Evolutionary conservation across 2,329 filamentous ascomycete genomes (phyloP), one percentile per base, ranked within the genome.

Genomic region (Bipolaris victoriae): DNA sequence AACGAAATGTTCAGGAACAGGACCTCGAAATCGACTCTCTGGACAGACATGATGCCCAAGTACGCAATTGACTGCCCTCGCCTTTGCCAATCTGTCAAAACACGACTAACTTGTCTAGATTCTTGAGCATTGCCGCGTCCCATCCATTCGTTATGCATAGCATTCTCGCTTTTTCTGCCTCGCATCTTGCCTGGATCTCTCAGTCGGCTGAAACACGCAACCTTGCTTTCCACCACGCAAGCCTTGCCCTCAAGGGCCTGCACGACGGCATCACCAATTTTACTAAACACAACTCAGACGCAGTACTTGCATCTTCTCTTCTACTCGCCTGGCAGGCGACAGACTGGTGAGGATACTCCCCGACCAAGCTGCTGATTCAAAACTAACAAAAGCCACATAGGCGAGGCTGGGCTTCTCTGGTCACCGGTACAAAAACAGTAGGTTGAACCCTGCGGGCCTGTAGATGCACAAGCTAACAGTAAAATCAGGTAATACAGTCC

Each of bases 241-340:
- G 91, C 24, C 85, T 90, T 64, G 94, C 95, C 10, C 82, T 97
- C 58, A 92, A 90, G 68, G 94, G 94, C 3, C 81, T 98, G 46
- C 92, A 97, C 71, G 90, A 93, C 71, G 92, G 92, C 26, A 93
- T 98, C 66, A 87, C 88, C 43, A 84, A 85, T 18, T 97, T 98
- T 77, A 96, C 90, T 2, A 88, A 87, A 67, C 87, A 90, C 50
- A 96, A 92, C 60, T 94, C 92, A 1, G 94, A 99, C 78, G 92
- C 93, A 41, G 89, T 97, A 61, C 84, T 99, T 52, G 94, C 93
- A 24, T 91, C 93, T 31, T 97, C 94, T 24, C 87, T 97, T 43
- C 85, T 98, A 46, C 84, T 99, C 48, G 96, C 93, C 36, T 98
- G 95, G 93, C 94, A 98, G 80, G 91, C 92, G 54, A 95, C 89